Base-by-base conservation (phyloP, 495 filamentous ascomycete species). In the Aspergillus nidulans region DNA sequence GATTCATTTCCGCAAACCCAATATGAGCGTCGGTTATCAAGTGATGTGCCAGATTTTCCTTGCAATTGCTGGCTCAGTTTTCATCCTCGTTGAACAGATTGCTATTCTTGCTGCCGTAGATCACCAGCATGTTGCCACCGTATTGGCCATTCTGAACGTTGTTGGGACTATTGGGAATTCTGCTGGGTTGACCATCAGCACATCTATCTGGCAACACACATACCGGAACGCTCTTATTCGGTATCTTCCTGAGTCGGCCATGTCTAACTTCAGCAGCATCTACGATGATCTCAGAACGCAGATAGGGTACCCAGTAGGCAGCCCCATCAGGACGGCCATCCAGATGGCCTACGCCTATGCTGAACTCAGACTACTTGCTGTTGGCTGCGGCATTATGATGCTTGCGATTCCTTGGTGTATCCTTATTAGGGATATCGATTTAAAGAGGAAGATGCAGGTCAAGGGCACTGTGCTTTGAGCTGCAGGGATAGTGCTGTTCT, bases 1-100 rank as follows among this genome's bases (percentile, higher is more conserved):
- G 76, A 86, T 77, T 62, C 74, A 71, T 57, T 90, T 89, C 79
- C 84, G 88, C 81, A 34, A 71, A 75, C 49, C 68, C 66, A 18
- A 57, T 69, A 20, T 20, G 16, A 20, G 8, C 39, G 67, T 89
- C 36, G 86, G 84, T 9, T 88, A 85, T 61, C 73, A 90, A 19
- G 72, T 89, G 60, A 85, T 89, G 81, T 85, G 80, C 61, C 80
- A 91, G 67, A 82, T 91, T 62, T 82, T 89, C 69, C 83, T 89
- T 57, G 78, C 86, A 30, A 70, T 90, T 41, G 71, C 73, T n/a
- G 85, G 84, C 2, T 73, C 77, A 15, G 76, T 75, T 2, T 66
- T 85, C 15, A 69, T 88, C 48, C 82, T 90, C 57, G 70, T 69
- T 53, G 80, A 82, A 55, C 82, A 90, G 61, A 79, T 90, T 24